phyloP scores from a whole-genome alignment of 1,139 yeast genomes.

The Nakaseomyces nivariensis region DNA sequence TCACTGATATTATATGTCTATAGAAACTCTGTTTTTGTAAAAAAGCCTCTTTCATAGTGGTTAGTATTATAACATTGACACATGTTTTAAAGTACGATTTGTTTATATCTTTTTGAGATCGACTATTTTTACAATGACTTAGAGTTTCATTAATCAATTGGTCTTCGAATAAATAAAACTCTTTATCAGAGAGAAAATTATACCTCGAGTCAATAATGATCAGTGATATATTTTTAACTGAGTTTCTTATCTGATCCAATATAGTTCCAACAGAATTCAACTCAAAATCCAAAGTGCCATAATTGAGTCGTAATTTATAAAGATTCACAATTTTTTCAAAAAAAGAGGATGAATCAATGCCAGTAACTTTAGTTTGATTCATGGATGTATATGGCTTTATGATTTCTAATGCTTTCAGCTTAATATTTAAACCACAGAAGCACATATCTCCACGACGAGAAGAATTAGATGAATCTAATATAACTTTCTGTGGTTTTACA shows the following conservation, averaged over 20 bases:
- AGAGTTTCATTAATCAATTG: background rate
- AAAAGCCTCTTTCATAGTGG: background rate
- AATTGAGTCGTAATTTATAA: conserved; percentile 19
- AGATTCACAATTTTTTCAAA: conserved; percentile 7
- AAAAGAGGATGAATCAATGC: background rate
- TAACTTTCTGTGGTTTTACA: conserved; percentile 46
- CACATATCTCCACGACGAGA: conserved; percentile 5
- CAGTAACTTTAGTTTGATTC: conserved; percentile 11
- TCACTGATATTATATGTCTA: background rate
- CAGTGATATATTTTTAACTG: conserved; percentile 9
- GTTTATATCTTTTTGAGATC: background rate
- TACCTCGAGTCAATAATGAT: background rate
- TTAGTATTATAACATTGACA: background rate
- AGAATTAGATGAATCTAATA: conserved; percentile 7
- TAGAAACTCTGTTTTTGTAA: background rate
- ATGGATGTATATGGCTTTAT: conserved; percentile 16
- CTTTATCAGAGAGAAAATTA: background rate
- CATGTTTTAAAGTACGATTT: background rate
- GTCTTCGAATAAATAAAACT: background rate
- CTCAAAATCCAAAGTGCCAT: conserved; percentile 16
- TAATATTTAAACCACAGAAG: conserved; percentile 23
- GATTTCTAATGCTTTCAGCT: conserved; percentile 14
- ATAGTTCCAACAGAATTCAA: conserved; percentile 14
- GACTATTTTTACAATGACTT: background rate
- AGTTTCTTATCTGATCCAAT: conserved; percentile 14